phyloP scores from a whole-genome alignment of 2,329 filamentous ascomycete genomes.

The Anthostomella pinea region DNA sequence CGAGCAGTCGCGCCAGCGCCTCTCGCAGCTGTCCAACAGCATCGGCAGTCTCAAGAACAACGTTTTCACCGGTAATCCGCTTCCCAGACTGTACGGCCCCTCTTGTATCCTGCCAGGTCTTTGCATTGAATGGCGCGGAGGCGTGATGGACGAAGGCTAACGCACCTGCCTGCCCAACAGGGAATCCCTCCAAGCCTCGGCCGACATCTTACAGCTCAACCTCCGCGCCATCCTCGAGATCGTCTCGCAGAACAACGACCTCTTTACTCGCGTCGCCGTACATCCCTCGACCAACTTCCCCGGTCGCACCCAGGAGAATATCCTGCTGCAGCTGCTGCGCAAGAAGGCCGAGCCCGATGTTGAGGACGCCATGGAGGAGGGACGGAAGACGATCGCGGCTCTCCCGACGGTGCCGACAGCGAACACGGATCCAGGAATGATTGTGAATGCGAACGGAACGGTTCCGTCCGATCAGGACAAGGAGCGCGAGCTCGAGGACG shows the following conservation, averaged over 20 bases:
- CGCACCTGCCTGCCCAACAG: slow-evolving; percentile 37
- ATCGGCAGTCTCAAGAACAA: slow-evolving; percentile 61
- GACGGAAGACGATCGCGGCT: slow-evolving; percentile 42
- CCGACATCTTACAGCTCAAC: slow-evolving; percentile 68
- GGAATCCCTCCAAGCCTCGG: slow-evolving; percentile 68
- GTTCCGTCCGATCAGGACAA: not conserved
- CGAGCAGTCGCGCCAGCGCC: slow-evolving; percentile 66
- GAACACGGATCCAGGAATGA: not conserved
- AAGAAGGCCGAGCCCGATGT: slow-evolving; percentile 81
- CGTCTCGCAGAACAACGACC: slow-evolving; percentile 61
- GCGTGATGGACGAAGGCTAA: too few relatives aligned
- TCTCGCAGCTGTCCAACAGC: slow-evolving; percentile 66
- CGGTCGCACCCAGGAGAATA: slow-evolving; percentile 62
- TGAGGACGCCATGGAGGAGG: slow-evolving; percentile 68
- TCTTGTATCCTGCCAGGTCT: not conserved
- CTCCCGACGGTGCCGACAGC: slow-evolving; percentile 2
- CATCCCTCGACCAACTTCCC: slow-evolving; percentile 76
- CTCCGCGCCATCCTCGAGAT: slow-evolving; percentile 64
- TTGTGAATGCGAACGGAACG: not conserved
- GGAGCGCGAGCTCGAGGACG: slow-evolving; percentile 33
- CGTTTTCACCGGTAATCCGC: slow-evolving; percentile 59
- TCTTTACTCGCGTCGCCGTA: slow-evolving; percentile 68
- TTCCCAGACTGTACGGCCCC: slow-evolving; percentile 61
- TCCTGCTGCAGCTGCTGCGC: slow-evolving; percentile 68
- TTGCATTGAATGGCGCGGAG: too few relatives aligned